These are phyloP conservation scores for Dentipellis sp. DNA, from an alignment of 768 basidiomycete genomes.

Conservation along the genomic window DNA sequence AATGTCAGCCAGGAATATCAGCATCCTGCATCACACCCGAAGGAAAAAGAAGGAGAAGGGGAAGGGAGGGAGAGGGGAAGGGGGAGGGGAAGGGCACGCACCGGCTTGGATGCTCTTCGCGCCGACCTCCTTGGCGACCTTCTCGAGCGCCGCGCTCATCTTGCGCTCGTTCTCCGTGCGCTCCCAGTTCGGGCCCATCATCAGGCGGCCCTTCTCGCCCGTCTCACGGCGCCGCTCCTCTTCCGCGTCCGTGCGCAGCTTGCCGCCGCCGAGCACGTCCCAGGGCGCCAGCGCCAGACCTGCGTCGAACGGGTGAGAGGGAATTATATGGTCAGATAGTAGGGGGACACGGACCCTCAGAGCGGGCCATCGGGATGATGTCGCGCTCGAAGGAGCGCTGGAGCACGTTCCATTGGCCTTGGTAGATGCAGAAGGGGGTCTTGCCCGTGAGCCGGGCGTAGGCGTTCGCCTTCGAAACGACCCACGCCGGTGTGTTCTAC, in stretches of 20 bases:
- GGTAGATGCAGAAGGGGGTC: conserved; percentile 35
- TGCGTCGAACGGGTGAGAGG: neutral
- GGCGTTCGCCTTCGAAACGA: conserved; percentile 28
- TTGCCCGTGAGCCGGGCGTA: conserved; percentile 29
- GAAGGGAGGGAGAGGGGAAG: no score
- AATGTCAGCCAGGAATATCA: no score
- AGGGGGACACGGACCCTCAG: conserved; percentile 5
- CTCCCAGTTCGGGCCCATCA: conserved; percentile 1
- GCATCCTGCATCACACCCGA: no score
- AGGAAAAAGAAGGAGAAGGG: no score
- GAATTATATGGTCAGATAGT: no score
- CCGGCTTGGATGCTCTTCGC: conserved; percentile 19
- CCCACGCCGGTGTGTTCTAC: conserved; percentile 27
- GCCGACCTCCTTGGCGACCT: conserved; percentile 23
- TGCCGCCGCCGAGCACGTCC: conserved; percentile 32
- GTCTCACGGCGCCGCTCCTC: conserved; percentile 22
- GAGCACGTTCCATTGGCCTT: conserved; percentile 25
- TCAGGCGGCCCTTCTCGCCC: conserved; percentile 26
- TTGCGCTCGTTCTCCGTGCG: conserved; percentile 10
- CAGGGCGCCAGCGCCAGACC: conserved; percentile 25
- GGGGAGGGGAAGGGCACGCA: neutral
- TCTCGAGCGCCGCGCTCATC: conserved; percentile 8
- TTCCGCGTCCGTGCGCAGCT: conserved; percentile 30
- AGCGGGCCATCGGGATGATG: conserved; percentile 26
- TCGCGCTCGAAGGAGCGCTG: conserved; percentile 35